Evolutionary conservation across 371 early-diverging fungal genomes (phyloP), one percentile per base, ranked within the genome.

Genomic region (Rhizopus sp.): DNA sequence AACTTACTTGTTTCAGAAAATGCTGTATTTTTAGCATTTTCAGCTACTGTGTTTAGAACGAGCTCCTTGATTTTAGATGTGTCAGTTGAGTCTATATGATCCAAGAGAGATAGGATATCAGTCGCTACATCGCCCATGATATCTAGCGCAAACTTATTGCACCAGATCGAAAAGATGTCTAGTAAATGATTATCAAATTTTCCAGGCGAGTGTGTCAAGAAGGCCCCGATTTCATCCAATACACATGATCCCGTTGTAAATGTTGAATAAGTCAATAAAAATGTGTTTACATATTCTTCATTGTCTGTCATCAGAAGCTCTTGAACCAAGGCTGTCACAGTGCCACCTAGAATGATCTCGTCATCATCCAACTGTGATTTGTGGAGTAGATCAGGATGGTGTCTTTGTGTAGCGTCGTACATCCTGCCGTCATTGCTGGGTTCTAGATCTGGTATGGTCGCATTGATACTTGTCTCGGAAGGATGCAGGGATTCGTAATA

Each of bases 291-390:
- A 34, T 70, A 74, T 12, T 55, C 62, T 32, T 56, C 15, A 16
- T 59, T 17, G n/a, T 51, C 47, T 0, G 63, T 66, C 3, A 52
- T 16, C 4, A 91, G 51, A 35, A 90, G 61, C 57, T 90, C 88
- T 46, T 87, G 88, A 15, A 90, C 77, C 9, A 90, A 60, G 0
- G 88, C 88, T 30, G 78, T 73, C 12, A 85, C 65, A 7, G 88
- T 81, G 8, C 89, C 90, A 5, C 83, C 88, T 15, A 69, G 44
- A 12, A 85, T 50, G 23, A 16, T 12, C 15, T 7, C 31, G 9
- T 30, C 34, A 30, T 17, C n/a, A 45, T 49, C 59, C 57, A 53
- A 33, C 49, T 50, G 53, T 48, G 38, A 29, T 55, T 53, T 38
- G 58, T 54, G 61, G n/a, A 46, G 29, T 30, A 54, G 41, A 33